These are phyloP conservation scores for Plasmodium inui DNA, from an alignment of 169 alveolate genomes.

Conservation along the genomic window DNA sequence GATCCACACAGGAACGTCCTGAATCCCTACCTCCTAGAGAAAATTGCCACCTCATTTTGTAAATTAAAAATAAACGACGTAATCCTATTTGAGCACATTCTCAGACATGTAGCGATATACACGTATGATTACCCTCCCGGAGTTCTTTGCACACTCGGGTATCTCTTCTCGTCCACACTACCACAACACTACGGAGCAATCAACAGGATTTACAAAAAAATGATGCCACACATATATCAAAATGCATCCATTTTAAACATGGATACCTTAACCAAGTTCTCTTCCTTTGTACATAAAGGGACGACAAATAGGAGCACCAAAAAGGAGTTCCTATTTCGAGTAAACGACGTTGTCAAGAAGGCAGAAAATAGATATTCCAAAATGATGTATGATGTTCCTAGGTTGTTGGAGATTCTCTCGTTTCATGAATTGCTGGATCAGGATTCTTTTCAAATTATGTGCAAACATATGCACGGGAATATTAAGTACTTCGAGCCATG, in stretches of 20 bases:
- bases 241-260: conserved; percentile 11
- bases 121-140: conserved; percentile 72
- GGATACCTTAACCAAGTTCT: conserved; percentile 61
- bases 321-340: conserved; percentile 41
- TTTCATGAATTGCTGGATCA: conserved; percentile 56
- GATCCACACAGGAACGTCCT: background rate
- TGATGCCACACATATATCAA: conserved; percentile 21
- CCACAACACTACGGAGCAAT: conserved; percentile 67
- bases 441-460: conserved; percentile 78
- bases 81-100: conserved; percentile 75
- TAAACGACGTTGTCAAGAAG: conserved; percentile 41
- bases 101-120: conserved; percentile 39
- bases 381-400: conserved; percentile 79
- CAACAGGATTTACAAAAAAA: conserved; percentile 66
- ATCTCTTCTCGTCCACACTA: conserved; percentile 28
- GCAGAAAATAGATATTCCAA: conserved; percentile 19
- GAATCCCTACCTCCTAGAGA: conserved; percentile 75
- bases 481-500: conserved; percentile 85
- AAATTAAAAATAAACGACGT: conserved; percentile 82
- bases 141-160: conserved; percentile 56
- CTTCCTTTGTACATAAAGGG: conserved; percentile 76
- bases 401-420: conserved; percentile 77
- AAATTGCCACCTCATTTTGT: conserved; percentile 67
- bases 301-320: background rate
- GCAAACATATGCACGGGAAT: conserved; percentile 80